These are phyloP conservation scores for Calvatia gigantea DNA, from an alignment of 768 basidiomycete species.

Conservation along the genomic window DNA sequence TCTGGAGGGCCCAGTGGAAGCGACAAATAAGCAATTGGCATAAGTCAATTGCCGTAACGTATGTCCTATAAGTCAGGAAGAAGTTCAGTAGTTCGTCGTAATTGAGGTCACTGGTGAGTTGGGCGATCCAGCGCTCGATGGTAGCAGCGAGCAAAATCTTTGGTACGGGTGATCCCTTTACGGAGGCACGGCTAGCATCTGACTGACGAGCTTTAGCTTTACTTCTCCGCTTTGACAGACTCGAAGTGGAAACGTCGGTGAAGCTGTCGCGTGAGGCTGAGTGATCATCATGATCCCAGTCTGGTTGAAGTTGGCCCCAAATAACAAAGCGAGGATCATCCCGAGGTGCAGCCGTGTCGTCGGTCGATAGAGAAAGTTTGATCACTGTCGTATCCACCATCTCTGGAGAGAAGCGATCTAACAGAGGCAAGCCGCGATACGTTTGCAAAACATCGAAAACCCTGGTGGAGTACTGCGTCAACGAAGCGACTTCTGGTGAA, in stretches of 20 bases:
- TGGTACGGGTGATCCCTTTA: conserved; percentile 18
- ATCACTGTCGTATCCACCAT: conserved; percentile 63
- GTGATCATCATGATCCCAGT: conserved; percentile 28
- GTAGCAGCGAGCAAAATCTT: conserved; percentile 81
- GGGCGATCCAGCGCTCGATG: conserved; percentile 91
- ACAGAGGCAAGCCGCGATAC: conserved; percentile 70
- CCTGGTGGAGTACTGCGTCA: conserved; percentile 66
- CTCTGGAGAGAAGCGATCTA: conserved; percentile 61
- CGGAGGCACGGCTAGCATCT: conserved; percentile 20
- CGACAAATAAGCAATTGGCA: conserved; percentile 80
- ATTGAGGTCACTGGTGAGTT: conserved; percentile 81
- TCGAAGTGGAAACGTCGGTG: conserved; percentile 29
- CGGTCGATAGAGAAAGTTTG: conserved; percentile 63
- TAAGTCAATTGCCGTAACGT: conserved; percentile 75
- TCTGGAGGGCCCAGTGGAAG: conserved; percentile 83
- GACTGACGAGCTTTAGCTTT: conserved; percentile 30
- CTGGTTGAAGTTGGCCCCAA: conserved; percentile 64
- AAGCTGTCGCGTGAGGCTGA: conserved; percentile 32
- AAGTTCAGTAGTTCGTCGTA: conserved; percentile 87
- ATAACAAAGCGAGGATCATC: conserved; percentile 91
- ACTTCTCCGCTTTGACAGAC: conserved; percentile 31
- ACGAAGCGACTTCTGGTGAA: conserved; percentile 44
- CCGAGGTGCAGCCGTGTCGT: conserved; percentile 68
- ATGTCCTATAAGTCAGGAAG: conserved; percentile 89
- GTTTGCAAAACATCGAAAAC: conserved; percentile 82